Base-by-base conservation (phyloP, 768 basidiomycete species). In the Leccinum arenicola region DNA sequence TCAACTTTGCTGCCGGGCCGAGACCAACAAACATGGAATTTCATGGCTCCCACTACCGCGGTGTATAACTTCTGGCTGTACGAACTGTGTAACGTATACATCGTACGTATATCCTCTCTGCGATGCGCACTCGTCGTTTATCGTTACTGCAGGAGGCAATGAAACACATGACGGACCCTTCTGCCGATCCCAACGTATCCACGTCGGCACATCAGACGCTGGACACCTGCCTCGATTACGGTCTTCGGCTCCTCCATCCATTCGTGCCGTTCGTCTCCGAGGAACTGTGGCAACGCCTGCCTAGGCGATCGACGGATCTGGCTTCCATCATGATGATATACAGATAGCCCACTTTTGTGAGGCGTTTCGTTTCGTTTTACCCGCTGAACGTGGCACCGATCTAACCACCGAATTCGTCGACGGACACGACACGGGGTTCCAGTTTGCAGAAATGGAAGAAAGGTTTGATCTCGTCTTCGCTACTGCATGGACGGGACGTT, bases 51-150 rank as follows among this genome's bases (percentile, higher is more conserved):
- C 23, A 23, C 23, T 23, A 23, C 23, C 23, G 80, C 86, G 0
- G 88, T 84, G 0, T 86, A 98, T 76, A 92, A 92, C 67, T 98
- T 97, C 79, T 98, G 96, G 95, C 74, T 99, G 48, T 95, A 98
- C 71, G 96, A 98, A 73, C 80, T 98, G n/a, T 98, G 96, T 70
- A 95, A 99, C 70, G 95, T 98, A 25, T 98, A 95, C 77, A 98
- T 98, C 63, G 93, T 95, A 59, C 61, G 90, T 73, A 14, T 48
- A 70, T 11, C 15, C 23, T 60, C n/a, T 1, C 14, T 29, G 36
- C 23, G 5, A 54, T 12, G 33, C 1, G 21, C 45, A 29, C 29
- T 21, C 58, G 33, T 56, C 35, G 23, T 38, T 45, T 19, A 58
- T 54, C 10, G 23, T 60, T 50, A n/a, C 8, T 65, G 52, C 71